A percentile compares a stretch with the other conserved stretches of the same genome.
Conservation (phyloP, 75 land plant genomes). For the Pseudotsuga menziesii region DNA sequence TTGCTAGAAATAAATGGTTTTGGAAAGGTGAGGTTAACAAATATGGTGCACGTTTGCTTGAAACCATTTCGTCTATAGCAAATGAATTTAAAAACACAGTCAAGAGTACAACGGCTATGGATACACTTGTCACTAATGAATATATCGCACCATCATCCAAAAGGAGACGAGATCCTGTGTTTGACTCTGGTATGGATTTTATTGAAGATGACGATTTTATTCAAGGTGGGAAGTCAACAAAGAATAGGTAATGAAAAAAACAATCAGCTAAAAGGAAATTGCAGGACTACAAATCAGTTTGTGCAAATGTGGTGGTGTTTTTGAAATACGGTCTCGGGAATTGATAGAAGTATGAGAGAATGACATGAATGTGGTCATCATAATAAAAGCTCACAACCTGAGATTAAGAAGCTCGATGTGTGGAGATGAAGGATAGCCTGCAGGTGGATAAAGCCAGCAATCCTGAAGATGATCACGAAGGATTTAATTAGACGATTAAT, state of each 20-base stretch:
- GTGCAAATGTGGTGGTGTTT: no score
- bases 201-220: conserved; percentile 26
- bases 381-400: no score
- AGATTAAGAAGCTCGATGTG: no score
- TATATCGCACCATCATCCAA: conserved; percentile 15
- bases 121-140: conserved; percentile 28
- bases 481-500: no score
- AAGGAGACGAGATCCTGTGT: conserved; percentile 28
- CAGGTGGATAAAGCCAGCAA: no score
- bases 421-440: no score
- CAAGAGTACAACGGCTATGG: conserved; percentile 20
- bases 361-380: no score
- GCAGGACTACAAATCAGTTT: no score
- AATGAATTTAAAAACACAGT: conserved; percentile 34
- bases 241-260: conserved; percentile 20
- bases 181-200: background rate
- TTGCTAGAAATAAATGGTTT: conserved; percentile 88
- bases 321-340: no score
- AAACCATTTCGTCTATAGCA: conserved; percentile 52
- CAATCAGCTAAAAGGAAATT: background rate
- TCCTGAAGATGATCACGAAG: no score
- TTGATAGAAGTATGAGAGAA: no score
- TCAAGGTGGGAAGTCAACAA: conserved; percentile 16
- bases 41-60: conserved; percentile 85
- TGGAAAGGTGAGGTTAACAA: conserved; percentile 73